Percentiles rank a stretch among this genome's conserved stretches.
phyloP scores from a whole-genome alignment of 2,329 filamentous ascomycete genomes.

The Aspergillus aculeatinus region DNA sequence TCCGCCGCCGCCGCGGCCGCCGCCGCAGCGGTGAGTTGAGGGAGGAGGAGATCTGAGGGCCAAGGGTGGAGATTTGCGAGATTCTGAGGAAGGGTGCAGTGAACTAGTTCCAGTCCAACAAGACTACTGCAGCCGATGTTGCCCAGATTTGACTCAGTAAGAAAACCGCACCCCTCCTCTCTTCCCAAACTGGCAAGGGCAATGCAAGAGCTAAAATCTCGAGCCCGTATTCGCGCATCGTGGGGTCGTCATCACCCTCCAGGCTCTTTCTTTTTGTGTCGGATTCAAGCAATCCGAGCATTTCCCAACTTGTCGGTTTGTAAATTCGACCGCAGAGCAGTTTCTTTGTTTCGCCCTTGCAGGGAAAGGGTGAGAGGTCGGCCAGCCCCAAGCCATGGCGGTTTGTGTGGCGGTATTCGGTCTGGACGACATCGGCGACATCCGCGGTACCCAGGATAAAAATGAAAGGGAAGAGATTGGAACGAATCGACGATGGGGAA shows the following conservation, averaged over 20 bases:
- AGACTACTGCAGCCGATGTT: not conserved
- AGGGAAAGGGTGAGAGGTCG: not conserved
- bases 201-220: not conserved
- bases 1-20: not conserved
- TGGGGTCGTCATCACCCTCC: not conserved
- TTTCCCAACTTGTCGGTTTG: not conserved
- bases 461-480: constrained; percentile 7
- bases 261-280: not conserved
- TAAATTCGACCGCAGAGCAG: not conserved
- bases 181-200: not conserved
- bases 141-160: not conserved
- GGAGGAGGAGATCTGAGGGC: constrained; percentile 1
- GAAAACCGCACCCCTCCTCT: not conserved
- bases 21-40: constrained; percentile 6
- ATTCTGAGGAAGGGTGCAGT: not conserved
- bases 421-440: constrained; percentile 18
- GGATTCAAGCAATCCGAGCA: not conserved
- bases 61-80: not conserved
- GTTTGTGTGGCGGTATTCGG: constrained; percentile 15
- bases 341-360: constrained; percentile 8
- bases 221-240: not conserved
- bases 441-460: constrained; percentile 19
- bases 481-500: not conserved
- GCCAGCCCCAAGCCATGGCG: constrained; percentile 9
- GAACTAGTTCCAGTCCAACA: not conserved